Conservation (phyloP, 164 flowering plant genomes). For the Dillenia suffruticosa region DNA sequence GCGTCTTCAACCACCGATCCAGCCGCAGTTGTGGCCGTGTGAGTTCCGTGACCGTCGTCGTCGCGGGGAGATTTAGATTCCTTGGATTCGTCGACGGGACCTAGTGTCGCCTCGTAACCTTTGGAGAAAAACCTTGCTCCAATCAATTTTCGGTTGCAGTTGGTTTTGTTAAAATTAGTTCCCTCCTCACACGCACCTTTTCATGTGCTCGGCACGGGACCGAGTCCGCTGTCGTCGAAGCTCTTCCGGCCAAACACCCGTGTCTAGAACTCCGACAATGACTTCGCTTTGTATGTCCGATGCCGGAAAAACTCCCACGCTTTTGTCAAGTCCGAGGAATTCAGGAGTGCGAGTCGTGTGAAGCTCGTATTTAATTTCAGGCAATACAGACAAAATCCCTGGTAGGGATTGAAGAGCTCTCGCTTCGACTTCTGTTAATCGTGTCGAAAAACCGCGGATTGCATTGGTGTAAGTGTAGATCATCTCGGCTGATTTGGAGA, state of each 20-base stretch:
- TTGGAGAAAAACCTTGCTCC: constrained; percentile 12
- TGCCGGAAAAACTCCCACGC: neutral
- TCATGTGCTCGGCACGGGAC: constrained; percentile 8
- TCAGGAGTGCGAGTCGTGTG: constrained; percentile 17
- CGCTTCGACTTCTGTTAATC: neutral
- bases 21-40: constrained; percentile 17
- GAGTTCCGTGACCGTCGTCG: constrained; percentile 16
- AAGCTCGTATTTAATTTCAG: constrained; percentile 5
- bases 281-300: neutral
- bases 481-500: constrained; percentile 7
- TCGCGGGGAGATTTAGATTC: constrained; percentile 5
- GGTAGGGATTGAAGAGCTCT: neutral
- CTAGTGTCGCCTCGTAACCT: constrained; percentile 4
- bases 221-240: constrained; percentile 9
- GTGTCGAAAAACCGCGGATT: constrained; percentile 8
- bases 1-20: constrained; percentile 11
- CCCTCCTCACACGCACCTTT: constrained; percentile 13
- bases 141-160: constrained; percentile 12
- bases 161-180: neutral
- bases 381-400: constrained; percentile 2
- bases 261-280: constrained; percentile 8
- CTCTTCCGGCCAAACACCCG: constrained; percentile 16
- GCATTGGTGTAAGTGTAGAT: constrained; percentile 7
- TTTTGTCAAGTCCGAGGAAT: constrained; percentile 8
- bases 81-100: neutral